Evolutionary conservation across 129 eudicot genomes (phyloP).

Genomic region (Artemisia argyi): DNA sequence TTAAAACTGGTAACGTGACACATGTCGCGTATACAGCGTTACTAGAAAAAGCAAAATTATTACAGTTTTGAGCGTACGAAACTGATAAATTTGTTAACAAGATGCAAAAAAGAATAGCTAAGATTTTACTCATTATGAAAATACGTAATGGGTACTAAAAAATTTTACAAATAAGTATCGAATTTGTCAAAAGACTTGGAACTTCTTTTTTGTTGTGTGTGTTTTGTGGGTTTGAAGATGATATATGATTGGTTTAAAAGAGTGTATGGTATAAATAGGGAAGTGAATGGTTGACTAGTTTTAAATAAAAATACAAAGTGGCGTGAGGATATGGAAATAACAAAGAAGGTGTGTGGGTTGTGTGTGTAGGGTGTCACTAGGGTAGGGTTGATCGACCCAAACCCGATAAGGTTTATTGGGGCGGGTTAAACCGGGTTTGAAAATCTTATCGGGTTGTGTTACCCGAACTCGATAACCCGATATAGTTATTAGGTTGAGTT

Average conservation of each 20-base stretch:
- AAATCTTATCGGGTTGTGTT: no score
- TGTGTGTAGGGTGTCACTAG: no score
- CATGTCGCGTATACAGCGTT: slow-evolving; percentile 42
- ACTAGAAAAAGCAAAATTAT: slow-evolving; percentile 26
- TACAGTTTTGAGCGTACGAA: slow-evolving; percentile 51
- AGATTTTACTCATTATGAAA: slow-evolving; percentile 35
- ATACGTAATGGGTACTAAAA: background rate
- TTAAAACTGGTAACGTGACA: slow-evolving; percentile 43
- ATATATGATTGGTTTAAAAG: slow-evolving; percentile 17
- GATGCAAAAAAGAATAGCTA: slow-evolving; percentile 24
- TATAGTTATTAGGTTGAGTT: no score
- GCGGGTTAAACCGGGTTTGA: no score
- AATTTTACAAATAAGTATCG: background rate
- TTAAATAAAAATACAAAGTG: slow-evolving; percentile 1
- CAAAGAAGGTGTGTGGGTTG: slow-evolving; percentile 34
- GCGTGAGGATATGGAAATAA: slow-evolving; percentile 22
- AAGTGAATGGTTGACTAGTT: slow-evolving; percentile 29
- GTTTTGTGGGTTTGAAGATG: background rate
- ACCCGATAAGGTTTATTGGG: no score
- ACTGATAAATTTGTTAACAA: slow-evolving; percentile 26
- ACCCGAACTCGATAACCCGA: no score
- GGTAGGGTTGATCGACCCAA: no score
- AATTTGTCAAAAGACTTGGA: no score
- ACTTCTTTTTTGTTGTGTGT: background rate
- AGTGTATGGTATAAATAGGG: slow-evolving; percentile 37